Evolutionary conservation across 2,329 filamentous ascomycete genomes (phyloP), one percentile per base, ranked within the genome.

Genomic region (Pyrenochaeta sp.): DNA sequence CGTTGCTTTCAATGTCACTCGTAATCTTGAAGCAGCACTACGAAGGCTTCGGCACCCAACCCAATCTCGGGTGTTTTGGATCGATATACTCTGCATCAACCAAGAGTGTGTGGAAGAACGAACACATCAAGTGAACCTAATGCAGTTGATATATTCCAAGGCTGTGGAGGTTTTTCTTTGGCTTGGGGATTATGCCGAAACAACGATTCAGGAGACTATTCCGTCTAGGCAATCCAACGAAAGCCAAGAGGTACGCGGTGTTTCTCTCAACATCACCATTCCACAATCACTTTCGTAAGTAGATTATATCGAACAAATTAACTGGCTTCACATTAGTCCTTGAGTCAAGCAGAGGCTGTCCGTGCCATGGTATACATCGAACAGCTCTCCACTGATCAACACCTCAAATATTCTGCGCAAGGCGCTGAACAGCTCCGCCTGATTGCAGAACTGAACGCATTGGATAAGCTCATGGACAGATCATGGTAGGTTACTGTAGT

Each of bases 71-170:
- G 8, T 51, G n/a, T 40, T 49, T 12, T 54, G 52, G 52, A 40
- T 54, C 5, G 52, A 54, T 24, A 36, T 36, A 19, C 19, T 54
- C 7, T 54, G 52, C 28, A 54, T 54, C 30, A 32, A 54, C 37
- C 52, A 54, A n/a, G 25, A 9, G 4, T 19, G 13, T 28, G 45
- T 13, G 5, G 24, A 8, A 22, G 52, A 53, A 19, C 45, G 32
- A 19, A 48, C 45, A 27, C 19, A 34, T 44, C 50, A 52, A 44
- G 50, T 52, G n/a, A 42, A 40, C 30, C 27, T 52, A 37, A 52
- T 52, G 50, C 22, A n/a, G 6, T 12, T 13, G 13, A 52, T 52
- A 7, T 52, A 52, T 39, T 45, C 40, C 5, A 24, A 9, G 22
- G 50, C 42, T 15, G 12, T 15, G 1, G 27, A 47, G 34, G 50